Base-by-base conservation (phyloP, 495 filamentous ascomycete genomes). In the Stereocaulon alpinum region DNA sequence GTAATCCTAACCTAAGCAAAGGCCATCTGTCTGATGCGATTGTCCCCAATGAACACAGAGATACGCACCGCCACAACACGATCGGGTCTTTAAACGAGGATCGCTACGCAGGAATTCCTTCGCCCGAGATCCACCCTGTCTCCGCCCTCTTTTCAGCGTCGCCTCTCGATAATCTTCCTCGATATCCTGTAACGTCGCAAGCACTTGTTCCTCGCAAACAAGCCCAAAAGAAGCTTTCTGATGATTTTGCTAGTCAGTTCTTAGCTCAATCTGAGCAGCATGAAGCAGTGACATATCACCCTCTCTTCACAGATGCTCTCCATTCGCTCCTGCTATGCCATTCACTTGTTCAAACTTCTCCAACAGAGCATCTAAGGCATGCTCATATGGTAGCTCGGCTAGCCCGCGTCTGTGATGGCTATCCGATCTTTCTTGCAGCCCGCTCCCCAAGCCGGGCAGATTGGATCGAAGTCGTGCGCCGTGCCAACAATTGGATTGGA, bases 341-440 rank as follows among this genome's bases (percentile, higher is more conserved):
- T 67, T 76, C 78, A 34, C 80, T 91, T 11, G 71, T 88, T 15
- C 87, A 89, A 67, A 91, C 87, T 1, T 83, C 86, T 0, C 70
- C 80, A 18, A 87, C 83, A 51, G 86, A 89, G 67, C 76, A 88
- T 34, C 80, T 82, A 53, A 84, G 87, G 40, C 85, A 91, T 66
- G 86, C 86, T 1, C 76, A 87, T 70, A 91, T 89, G 80, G 87
- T 85, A 9, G 85, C 86, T 20, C 82, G 87, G 1, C 80, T 91
- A 17, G 78, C 82, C 4, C 80, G 87, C 41, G 77, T 89, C 22
- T 82, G 82, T 55, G 86, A 90, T 67, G 88, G 88, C 17, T 89
- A 88, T 66, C 87, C 88, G 0, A 80, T 89, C 54, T 89, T 91
- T 66, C 82, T 88, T 55, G 80, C 85, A 7, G 82, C 85, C 27